These are phyloP conservation scores for Cinnamomum micranthum DNA, from an alignment of 164 flowering plant genomes.

Conservation along the genomic window DNA sequence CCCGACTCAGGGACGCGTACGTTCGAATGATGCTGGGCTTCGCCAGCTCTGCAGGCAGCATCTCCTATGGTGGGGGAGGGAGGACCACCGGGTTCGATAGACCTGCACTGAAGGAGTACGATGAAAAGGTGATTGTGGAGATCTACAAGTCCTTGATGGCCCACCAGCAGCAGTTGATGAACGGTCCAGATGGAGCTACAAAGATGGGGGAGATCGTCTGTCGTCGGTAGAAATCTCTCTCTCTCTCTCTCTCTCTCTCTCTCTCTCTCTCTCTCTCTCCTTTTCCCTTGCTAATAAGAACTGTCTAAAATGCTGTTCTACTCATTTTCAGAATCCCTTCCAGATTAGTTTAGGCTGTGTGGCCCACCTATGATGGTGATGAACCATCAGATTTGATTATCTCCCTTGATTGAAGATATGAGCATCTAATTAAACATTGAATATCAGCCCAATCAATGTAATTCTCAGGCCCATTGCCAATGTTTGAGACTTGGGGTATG, in stretches of 20 bases:
- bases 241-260: too few species aligned
- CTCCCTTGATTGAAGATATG: too few species aligned
- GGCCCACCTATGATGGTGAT: too few species aligned
- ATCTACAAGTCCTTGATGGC: slow-evolving; percentile 56
- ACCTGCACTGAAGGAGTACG: slow-evolving; percentile 56
- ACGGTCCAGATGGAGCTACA: neutral
- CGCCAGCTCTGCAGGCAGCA: slow-evolving; percentile 36
- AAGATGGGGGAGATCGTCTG: neutral
- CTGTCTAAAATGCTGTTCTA: neutral
- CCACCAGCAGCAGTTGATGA: slow-evolving; percentile 28
- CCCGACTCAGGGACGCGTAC: slow-evolving; percentile 63
- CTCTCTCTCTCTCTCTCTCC: neutral
- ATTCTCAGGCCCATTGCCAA: too few species aligned
- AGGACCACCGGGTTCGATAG: slow-evolving; percentile 20
- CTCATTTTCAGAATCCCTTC: neutral
- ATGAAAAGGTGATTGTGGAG: slow-evolving; percentile 65
- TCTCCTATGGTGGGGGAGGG: slow-evolving; percentile 7
- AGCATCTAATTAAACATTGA: too few species aligned
- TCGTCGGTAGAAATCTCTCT: neutral
- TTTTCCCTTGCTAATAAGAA: too few species aligned
- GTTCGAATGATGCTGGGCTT: slow-evolving; percentile 69
- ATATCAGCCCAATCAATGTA: too few species aligned
- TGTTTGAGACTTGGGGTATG: too few species aligned
- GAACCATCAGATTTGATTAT: too few species aligned
- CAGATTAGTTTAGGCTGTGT: too few species aligned